These are phyloP conservation scores for Cercospora canescens DNA, from an alignment of 2,329 filamentous ascomycete species.

Conservation along the genomic window DNA sequence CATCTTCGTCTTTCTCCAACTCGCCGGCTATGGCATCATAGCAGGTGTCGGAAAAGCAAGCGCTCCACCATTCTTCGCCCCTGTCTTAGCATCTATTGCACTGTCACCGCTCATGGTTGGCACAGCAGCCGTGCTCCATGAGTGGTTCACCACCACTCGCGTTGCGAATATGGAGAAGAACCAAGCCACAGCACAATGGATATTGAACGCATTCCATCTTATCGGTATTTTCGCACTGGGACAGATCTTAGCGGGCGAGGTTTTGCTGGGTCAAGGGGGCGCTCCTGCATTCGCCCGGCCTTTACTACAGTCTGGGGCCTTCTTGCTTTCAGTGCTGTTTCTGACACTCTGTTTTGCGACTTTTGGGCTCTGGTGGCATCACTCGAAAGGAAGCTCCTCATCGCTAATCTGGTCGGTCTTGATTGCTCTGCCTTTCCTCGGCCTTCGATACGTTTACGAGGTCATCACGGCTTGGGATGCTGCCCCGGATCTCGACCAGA, in stretches of 20 bases:
- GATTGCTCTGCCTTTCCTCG: slow-evolving; percentile 6
- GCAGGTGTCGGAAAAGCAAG: slow-evolving; percentile 6
- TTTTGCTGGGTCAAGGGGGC: not conserved
- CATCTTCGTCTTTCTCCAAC: slow-evolving; percentile 5
- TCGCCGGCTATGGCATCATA: slow-evolving; percentile 9
- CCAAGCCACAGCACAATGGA: not conserved
- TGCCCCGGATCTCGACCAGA: slow-evolving; percentile 1
- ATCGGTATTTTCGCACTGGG: slow-evolving; percentile 6
- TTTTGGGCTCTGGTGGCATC: not conserved
- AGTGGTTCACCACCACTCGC: slow-evolving; percentile 5
- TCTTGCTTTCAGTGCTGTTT: slow-evolving; percentile 3
- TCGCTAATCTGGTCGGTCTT: slow-evolving; percentile 12
- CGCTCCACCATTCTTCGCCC: slow-evolving; percentile 7
- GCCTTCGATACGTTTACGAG: slow-evolving; percentile 9
- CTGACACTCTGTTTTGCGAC: slow-evolving; percentile 1
- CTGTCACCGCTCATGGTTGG: slow-evolving; percentile 7
- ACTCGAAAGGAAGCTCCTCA: slow-evolving; percentile 5
- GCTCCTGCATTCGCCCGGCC: not conserved
- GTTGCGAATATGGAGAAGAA: slow-evolving; percentile 2
- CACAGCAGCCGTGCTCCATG: not conserved
- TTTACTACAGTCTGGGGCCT: slow-evolving; percentile 5
- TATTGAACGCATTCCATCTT: slow-evolving; percentile 9
- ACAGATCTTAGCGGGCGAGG: not conserved
- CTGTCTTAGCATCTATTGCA: slow-evolving; percentile 3
- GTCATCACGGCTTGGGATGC: slow-evolving; percentile 7